phyloP scores from a whole-genome alignment of 2,329 filamentous ascomycete genomes.

The Talaromyces albobiverticillius region DNA sequence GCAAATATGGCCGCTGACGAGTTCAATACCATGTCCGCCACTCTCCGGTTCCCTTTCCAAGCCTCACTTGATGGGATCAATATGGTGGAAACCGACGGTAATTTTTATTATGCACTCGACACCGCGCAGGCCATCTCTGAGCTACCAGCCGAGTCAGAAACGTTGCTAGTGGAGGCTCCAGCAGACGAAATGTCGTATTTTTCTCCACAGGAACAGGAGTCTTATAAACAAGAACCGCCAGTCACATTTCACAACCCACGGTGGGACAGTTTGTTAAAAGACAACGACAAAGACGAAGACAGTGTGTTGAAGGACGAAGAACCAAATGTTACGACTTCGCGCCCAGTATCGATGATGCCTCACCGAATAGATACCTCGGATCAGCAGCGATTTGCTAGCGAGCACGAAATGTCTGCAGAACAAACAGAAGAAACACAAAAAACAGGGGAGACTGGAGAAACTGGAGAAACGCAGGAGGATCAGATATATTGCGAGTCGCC shows the following conservation, averaged over 20 bases:
- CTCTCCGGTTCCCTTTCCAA: slow-evolving; percentile 13
- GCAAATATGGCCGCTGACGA: slow-evolving; percentile 12
- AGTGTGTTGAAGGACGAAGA: neutral
- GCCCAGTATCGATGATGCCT: slow-evolving; percentile 1
- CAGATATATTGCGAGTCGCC: neutral
- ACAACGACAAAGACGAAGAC: no score
- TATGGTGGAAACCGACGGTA: neutral
- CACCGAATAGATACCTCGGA: slow-evolving; percentile 5
- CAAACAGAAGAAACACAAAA: neutral
- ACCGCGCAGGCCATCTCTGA: neutral
- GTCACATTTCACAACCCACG: neutral
- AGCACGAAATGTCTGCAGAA: slow-evolving; percentile 1
- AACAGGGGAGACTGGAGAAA: no score
- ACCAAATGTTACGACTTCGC: neutral
- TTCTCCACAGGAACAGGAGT: neutral
- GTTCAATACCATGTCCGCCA: slow-evolving; percentile 13
- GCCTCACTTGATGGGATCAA: slow-evolving; percentile 6
- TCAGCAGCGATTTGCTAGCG: slow-evolving; percentile 3
- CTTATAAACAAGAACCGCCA: neutral
- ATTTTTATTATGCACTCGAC: slow-evolving; percentile 8
- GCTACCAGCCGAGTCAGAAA: neutral
- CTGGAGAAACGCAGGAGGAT: neutral
- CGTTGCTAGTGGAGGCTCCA: no score
- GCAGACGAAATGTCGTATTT: no score
- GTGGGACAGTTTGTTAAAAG: slow-evolving; percentile 1